These are phyloP conservation scores for Tolypocladium tropicale DNA, from an alignment of 2,329 filamentous ascomycete genomes.

Conservation along the genomic window DNA sequence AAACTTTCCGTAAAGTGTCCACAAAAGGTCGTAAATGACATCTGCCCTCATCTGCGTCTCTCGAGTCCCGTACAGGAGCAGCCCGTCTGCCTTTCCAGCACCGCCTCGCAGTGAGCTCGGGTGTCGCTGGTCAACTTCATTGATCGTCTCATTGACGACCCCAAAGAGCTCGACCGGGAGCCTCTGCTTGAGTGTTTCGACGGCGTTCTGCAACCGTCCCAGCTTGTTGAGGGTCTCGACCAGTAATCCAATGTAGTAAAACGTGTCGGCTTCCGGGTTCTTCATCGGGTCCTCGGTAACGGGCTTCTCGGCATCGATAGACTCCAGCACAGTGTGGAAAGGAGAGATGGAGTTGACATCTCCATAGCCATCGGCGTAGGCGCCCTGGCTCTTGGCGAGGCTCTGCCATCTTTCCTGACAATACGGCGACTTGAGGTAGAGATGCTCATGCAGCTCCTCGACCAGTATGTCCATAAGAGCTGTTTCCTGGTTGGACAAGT, in stretches of 20 bases:
- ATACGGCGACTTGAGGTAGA: conserved; percentile 96
- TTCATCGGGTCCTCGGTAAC: conserved; percentile 80
- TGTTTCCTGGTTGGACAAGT: conserved; percentile 87
- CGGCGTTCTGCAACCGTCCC: conserved; percentile 71
- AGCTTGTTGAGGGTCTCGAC: conserved; percentile 87
- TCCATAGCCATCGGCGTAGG: conserved; percentile 36
- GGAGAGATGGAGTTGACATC: conserved; percentile 36
- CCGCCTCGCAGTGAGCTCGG: conserved; percentile 64
- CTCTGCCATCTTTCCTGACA: conserved; percentile 93
- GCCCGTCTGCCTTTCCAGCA: conserved; percentile 40
- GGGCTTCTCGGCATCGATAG: conserved; percentile 47
- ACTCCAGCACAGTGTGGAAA: conserved; percentile 50
- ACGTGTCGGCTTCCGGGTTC: conserved; percentile 92
- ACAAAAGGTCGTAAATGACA: conserved; percentile 83
- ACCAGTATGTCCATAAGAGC: conserved; percentile 87
- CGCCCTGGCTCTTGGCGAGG: conserved; percentile 57
- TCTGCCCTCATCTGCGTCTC: conserved; percentile 70
- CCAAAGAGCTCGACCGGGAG: conserved; percentile 88
- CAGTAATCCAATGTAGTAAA: conserved; percentile 81
- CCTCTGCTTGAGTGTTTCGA: conserved; percentile 85
- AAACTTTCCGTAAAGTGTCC: conserved; percentile 91
- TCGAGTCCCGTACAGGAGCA: conserved; percentile 54
- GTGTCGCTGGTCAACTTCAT: conserved; percentile 85
- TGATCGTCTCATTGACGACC: conserved; percentile 90
- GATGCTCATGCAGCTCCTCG: conserved; percentile 94